Evolutionary conservation across 345 rosid genomes (phyloP), one percentile per base, ranked within the genome.

Genomic region (Nephelium lappaceum): DNA sequence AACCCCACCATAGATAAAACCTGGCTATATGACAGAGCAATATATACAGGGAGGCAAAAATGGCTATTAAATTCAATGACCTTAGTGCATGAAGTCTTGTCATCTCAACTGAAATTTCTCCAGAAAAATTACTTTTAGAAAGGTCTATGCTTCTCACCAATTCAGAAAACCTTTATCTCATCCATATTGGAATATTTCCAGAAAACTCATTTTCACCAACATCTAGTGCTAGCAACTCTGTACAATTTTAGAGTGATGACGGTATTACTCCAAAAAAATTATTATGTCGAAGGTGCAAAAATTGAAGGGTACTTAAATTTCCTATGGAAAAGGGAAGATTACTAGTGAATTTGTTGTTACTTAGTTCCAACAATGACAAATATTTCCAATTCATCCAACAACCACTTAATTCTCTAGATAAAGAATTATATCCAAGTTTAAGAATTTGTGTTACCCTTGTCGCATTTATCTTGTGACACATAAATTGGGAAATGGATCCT

Each of bases 381-480:
- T 12, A 0, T 11, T 25, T 51, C 75, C 81, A 67, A 36, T 82
- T 71, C 38, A 15, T 23, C 16, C 79, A 65, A 43, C 77, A 79
- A 19, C 86, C 70, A 3, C 86, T 85, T 6, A 86, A 63, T 23
- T 61, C 78, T 4, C 85, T 85, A 0, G 76, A 78, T 2, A 88
- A 64, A 0, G 19, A 68, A 75, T 88, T 88, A 16, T 69, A 72
- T 6, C 81, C 77, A 23, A 85, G 80, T 66, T 88, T 89, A 69
- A 86, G 89, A 4, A 85, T 81, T 19, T 66, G 39, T 70, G 80
- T 38, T 12, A 45, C 41, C 57, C 4, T 69, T 39, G 66, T 79
- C 31, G 63, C 72, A 38, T 11, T 53, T 1, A 75, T 76, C 31
- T 10, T 83, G 75, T 14, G 69, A 21, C 86, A 83, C 12, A 86